Evolutionary conservation across 1,139 yeast species (phyloP).

Genomic region (Nakaseomyces glabratus): DNA sequence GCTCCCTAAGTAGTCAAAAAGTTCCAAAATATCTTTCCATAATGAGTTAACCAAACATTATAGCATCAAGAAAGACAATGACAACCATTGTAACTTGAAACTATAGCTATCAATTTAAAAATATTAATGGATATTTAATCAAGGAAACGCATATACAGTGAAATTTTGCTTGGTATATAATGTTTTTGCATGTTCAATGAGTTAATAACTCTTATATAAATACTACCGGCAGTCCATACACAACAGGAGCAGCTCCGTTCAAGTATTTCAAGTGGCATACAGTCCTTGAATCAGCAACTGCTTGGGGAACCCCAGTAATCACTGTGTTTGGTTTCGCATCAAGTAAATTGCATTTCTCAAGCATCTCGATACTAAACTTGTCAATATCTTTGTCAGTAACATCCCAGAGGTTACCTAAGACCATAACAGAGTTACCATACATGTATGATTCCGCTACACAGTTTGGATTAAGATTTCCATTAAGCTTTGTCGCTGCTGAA

Average conservation of each 20-base stretch:
- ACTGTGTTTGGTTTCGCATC: conserved; percentile 10
- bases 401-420: conserved; percentile 88
- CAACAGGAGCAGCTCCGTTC: conserved; percentile 77
- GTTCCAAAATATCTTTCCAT: too few relatives aligned
- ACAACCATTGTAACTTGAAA: too few relatives aligned
- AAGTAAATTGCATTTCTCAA: conserved; percentile 53
- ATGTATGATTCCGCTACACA: conserved; percentile 75
- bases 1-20: too few relatives aligned
- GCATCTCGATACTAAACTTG: conserved; percentile 51
- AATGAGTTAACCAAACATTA: too few relatives aligned
- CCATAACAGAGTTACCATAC: conserved; percentile 72
- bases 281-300: conserved; percentile 51
- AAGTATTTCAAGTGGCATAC: conserved; percentile 55
- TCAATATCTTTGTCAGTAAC: conserved; percentile 96
- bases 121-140: too few relatives aligned
- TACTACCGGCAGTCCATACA: conserved; percentile 61
- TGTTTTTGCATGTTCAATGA: too few relatives aligned
- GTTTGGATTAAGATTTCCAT: conserved; percentile 59
- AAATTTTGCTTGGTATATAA: too few relatives aligned
- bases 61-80: too few relatives aligned
- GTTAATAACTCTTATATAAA: too few relatives aligned
- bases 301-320: conserved; percentile 22
- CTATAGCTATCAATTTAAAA: too few relatives aligned
- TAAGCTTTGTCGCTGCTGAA: conserved; percentile 57
- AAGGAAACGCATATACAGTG: too few relatives aligned